Evolutionary conservation across 306 rosid genomes (phyloP).

Genomic region (Vigna radiata): DNA sequence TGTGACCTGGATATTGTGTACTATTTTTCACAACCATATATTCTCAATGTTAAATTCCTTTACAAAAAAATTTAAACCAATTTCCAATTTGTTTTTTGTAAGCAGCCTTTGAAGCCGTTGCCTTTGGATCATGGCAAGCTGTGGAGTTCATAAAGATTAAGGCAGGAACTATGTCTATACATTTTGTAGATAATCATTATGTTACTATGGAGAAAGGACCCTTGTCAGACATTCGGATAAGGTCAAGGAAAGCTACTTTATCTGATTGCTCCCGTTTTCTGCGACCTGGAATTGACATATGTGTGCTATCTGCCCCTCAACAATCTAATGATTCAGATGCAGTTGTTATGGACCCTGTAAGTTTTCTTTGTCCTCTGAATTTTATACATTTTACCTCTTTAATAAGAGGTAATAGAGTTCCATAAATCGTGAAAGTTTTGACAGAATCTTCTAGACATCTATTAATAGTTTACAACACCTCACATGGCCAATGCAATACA

Average conservation of each 20-base stretch:
- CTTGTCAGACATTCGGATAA: slow-evolving; percentile 60
- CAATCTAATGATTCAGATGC: slow-evolving; percentile 39
- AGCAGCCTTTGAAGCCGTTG: slow-evolving; percentile 82
- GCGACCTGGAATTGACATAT: slow-evolving; percentile 82
- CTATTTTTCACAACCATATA: background rate
- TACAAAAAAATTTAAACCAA: background rate
- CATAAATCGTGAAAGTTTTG: background rate
- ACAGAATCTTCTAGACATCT: slow-evolving; percentile 20
- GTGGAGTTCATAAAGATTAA: slow-evolving; percentile 65
- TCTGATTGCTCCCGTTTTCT: slow-evolving; percentile 78
- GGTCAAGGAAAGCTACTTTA: slow-evolving; percentile 73
- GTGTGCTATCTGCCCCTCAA: slow-evolving; percentile 59
- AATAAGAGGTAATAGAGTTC: slow-evolving; percentile 23
- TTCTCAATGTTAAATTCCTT: slow-evolving; percentile 37
- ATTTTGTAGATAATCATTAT: slow-evolving; percentile 54
- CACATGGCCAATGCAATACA: slow-evolving; percentile 26
- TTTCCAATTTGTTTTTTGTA: slow-evolving; percentile 22
- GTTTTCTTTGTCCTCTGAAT: slow-evolving; percentile 40
- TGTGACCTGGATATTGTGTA: background rate
- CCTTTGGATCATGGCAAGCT: slow-evolving; percentile 75
- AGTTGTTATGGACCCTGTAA: slow-evolving; percentile 55
- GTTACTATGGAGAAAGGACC: slow-evolving; percentile 69
- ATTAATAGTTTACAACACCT: background rate
- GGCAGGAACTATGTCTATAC: slow-evolving; percentile 63
- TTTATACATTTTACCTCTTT: slow-evolving; percentile 28